These are phyloP conservation scores for Fusarium kyushuense DNA, from an alignment of 2,329 filamentous ascomycete species.

Conservation along the genomic window DNA sequence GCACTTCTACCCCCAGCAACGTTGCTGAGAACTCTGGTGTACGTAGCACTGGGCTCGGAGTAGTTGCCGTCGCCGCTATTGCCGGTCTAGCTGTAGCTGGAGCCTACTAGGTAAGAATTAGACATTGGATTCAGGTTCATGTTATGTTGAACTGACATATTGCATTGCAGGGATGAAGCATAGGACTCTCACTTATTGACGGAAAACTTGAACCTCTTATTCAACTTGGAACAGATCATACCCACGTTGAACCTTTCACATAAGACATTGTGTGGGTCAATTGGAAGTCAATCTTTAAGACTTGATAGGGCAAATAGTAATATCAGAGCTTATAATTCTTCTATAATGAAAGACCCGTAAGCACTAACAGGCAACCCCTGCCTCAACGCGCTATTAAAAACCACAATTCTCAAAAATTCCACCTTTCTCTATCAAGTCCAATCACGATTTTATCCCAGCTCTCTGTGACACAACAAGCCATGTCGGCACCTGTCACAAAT, in stretches of 20 bases:
- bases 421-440: not conserved
- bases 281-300: too few species aligned
- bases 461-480: not conserved
- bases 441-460: accelerated
- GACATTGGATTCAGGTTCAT: too few species aligned
- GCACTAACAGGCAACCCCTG: not conserved
- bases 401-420: not conserved
- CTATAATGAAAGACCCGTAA: not conserved
- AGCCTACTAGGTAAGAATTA: not conserved
- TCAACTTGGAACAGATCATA: too few species aligned
- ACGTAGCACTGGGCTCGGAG: not conserved
- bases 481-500: not conserved
- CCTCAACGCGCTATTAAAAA: not conserved
- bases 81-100: not conserved
- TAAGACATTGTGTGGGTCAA: too few species aligned
- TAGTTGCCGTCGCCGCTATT: not conserved
- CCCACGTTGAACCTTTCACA: too few species aligned
- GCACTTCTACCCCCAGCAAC: not conserved
- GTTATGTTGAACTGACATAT: too few species aligned
- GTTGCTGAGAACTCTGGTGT: not conserved
- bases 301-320: too few species aligned
- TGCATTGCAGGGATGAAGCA: too few species aligned
- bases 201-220: too few species aligned
- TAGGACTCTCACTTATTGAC: too few species aligned
- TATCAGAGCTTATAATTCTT: not conserved